Evolutionary conservation across 805 yeast species (phyloP), one percentile per base, ranked within the genome.

Genomic region (Metschnikowia hibisci): DNA sequence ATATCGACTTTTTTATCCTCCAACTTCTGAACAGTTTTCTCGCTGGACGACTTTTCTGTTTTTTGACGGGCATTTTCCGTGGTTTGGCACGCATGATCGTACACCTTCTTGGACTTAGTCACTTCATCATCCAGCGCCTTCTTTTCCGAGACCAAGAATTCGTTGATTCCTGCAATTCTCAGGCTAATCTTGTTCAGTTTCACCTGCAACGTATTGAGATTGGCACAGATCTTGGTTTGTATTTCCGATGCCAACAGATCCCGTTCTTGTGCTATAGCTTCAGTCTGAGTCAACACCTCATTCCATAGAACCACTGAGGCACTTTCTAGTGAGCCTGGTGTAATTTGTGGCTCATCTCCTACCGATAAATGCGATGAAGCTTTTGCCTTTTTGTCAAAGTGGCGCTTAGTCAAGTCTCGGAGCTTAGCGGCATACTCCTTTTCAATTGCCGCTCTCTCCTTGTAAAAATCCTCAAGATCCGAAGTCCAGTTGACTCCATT

Each of bases 321-420:
- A 50, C 86, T 76, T 59, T 93, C 98, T 39, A 91, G 69, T 0
- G 97, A 88, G 0, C 99, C 99, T 0, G 99, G 98, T 0, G 99
- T 93, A 33, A 87, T 77, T 32, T 81, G 76, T 0, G 99, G 99
- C 13, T 78, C 77, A 47, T 87, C 96, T 20, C 99, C 99, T 2
- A 93, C 99, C 34, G 90, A 80, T 23, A 93, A 63, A 11, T 67
- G 61, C 0, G 91, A 78, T 9, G 87, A 71, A 13, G 73, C 63
- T 50, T 80, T 79, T 37, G 95, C 84, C 60, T 90, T 89, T 62
- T 80, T 84, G 46, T 81, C 82, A 53, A 87, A 81, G 49, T 81
- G 85, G 46, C 81, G 87, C 40, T 80, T 66, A 34, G 87, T 74
- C 46, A 93, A 64, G 8, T 75, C 74, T 41, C 77, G 72, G 43